Base-by-base conservation (phyloP, 2,329 filamentous ascomycete species). In the Ceratocystis cacaofunesta region DNA sequence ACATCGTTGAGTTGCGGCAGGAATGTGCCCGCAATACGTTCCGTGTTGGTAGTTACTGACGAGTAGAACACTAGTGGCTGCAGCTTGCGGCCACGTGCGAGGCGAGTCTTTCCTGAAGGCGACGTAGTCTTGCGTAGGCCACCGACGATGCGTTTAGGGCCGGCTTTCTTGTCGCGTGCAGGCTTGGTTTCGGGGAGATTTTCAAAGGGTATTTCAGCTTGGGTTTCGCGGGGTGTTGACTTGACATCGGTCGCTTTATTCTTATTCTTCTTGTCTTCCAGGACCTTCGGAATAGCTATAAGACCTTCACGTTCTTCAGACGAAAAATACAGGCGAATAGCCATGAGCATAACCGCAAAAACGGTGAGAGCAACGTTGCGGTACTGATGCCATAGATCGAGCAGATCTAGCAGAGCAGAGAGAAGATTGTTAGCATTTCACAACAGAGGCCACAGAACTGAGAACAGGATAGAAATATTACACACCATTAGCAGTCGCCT, bases 41-140 rank as follows among this genome's bases (percentile, higher is more conserved):
- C 86, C 0, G 92, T 96, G 41, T 85, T 89, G 2, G 87, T 90
- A 2, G 90, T 95, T 66, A 97, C 79, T 0, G 92, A 95, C 1
- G 90, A 92, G 77, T 88, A 97, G 77, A 96, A 97, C 41, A 96
- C 76, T 17, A 95, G 75, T 1, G 88, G 82, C 72, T 92, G 88
- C 65, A 91, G 80, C 62, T 79, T 80, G 30, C 77, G 55, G 55
- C 55, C 55, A 73, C 10, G 70, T 70, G 50, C 77, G 36, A 65
- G 67, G 68, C 69, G 61, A 66, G 57, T 22, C 46, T 55, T 17
- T 55, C 67, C 10, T 61, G 61, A 52, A 61, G 63, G 19, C 36
- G 48, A 12, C 60, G 67, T 4, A 6, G 72, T 68, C 63, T 73
- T 76, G 62, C 72, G 75, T 30, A 77, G 5, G 7, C 76, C 75